Evolutionary conservation across 192 early-diverging fungal species (phyloP).

Genomic region (Umbelopsis sp.): DNA sequence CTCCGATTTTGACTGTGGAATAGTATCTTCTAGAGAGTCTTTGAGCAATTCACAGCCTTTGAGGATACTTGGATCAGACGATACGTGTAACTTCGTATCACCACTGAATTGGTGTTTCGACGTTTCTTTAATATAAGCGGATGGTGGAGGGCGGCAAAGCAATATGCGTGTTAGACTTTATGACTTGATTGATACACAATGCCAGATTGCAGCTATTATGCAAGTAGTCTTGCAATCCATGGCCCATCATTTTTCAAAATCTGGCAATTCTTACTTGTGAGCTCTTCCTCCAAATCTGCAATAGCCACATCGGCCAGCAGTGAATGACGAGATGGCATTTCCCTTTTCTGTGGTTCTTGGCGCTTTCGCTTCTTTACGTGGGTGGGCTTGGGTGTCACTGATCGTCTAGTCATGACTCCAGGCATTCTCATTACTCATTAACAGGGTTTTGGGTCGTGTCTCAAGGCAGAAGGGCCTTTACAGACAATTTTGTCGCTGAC

Average conservation of each 20-base stretch:
- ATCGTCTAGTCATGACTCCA: conserved; percentile 12
- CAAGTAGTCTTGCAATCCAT: not conserved
- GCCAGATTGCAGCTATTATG: not conserved
- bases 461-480: no score
- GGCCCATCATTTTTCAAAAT: not conserved
- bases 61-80: not conserved
- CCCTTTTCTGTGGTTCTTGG: not conserved
- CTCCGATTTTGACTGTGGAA: not conserved
- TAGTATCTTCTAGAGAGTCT: not conserved
- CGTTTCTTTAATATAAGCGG: not conserved
- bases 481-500: no score
- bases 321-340: not conserved
- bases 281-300: conserved; percentile 9
- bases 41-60: not conserved
- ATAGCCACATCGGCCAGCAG: conserved; percentile 15
- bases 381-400: not conserved
- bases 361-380: not conserved
- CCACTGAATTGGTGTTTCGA: not conserved
- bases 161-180: not conserved
- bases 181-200: not conserved
- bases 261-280: not conserved
- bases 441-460: no score
- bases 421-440: conserved; percentile 16
- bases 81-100: not conserved
- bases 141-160: not conserved